These are phyloP conservation scores for Rhododendron griersonianum DNA, from an alignment of 148 eudicot species.

Conservation along the genomic window DNA sequence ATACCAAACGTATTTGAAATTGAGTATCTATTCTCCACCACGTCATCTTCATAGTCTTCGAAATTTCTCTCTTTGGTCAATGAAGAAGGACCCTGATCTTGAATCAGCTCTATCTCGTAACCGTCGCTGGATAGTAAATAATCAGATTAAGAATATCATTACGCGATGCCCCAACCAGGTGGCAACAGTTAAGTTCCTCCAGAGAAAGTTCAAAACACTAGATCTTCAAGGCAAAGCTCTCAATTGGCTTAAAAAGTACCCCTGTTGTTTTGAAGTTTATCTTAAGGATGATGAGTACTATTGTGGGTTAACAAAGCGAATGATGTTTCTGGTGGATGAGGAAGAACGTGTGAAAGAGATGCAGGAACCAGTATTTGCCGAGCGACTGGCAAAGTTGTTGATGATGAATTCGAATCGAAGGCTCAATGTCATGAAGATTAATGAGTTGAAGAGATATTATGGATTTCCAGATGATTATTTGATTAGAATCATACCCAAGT, in stretches of 20 bases:
- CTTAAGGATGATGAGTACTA: slow-evolving; percentile 43
- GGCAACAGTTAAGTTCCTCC: slow-evolving; percentile 55
- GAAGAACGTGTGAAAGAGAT: slow-evolving; percentile 61
- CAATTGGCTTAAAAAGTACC: slow-evolving; percentile 92
- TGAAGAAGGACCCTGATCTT: slow-evolving; percentile 95
- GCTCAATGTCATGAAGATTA: slow-evolving; percentile 64
- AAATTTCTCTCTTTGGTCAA: slow-evolving; percentile 74
- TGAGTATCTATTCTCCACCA: slow-evolving; percentile 3
- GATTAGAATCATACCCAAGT: slow-evolving; percentile 68
- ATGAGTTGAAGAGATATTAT: slow-evolving; percentile 70
- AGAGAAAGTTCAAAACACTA: slow-evolving; percentile 87
- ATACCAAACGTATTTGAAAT: slow-evolving; percentile 4
- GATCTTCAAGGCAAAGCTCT: slow-evolving; percentile 89
- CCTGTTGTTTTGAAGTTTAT: slow-evolving; percentile 88
- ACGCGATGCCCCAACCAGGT: slow-evolving; percentile 62
- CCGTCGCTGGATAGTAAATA: slow-evolving; percentile 85
- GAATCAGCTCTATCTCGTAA: slow-evolving; percentile 80
- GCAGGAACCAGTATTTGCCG: slow-evolving; percentile 56
- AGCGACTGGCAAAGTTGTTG: slow-evolving; percentile 73
- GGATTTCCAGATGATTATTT: slow-evolving; percentile 94
- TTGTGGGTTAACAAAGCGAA: slow-evolving; percentile 67
- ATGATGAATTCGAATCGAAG: slow-evolving; percentile 74
- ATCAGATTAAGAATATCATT: slow-evolving; percentile 88
- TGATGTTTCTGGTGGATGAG: slow-evolving; percentile 75
- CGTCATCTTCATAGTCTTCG: slow-evolving; percentile 19